A percentile compares a stretch with the other conserved stretches of the same genome.
phyloP scores from a whole-genome alignment of 306 rosid genomes.

The Vigna mungo region DNA sequence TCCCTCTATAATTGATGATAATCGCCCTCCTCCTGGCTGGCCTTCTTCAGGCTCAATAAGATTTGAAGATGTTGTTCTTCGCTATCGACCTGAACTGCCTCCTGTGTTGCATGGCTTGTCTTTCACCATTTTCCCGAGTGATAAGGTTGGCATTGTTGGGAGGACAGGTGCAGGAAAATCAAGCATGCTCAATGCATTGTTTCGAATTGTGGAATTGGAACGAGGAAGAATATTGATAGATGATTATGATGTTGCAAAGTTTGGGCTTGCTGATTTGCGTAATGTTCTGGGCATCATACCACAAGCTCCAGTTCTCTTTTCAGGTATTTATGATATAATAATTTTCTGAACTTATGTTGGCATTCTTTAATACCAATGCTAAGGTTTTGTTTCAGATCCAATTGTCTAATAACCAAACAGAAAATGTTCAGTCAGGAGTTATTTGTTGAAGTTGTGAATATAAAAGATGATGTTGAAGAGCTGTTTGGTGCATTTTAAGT shows the following conservation, averaged over 20 bases:
- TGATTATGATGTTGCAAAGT: constrained; percentile 72
- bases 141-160: constrained; percentile 91
- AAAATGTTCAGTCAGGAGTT: background rate
- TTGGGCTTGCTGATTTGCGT: constrained; percentile 86
- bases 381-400: background rate
- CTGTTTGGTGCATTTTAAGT: background rate
- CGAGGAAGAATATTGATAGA: constrained; percentile 83
- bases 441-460: background rate
- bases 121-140: constrained; percentile 70
- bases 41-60: constrained; percentile 76
- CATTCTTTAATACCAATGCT: constrained; percentile 49
- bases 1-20: constrained; percentile 70
- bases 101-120: constrained; percentile 83
- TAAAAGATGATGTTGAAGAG: background rate
- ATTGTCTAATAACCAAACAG: background rate
- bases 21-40: constrained; percentile 91
- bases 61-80: constrained; percentile 84
- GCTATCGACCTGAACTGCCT: constrained; percentile 95
- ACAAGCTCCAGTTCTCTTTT: constrained; percentile 89
- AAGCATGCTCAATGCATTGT: constrained; percentile 89
- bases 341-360: constrained; percentile 39
- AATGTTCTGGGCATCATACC: constrained; percentile 91
- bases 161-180: constrained; percentile 98
- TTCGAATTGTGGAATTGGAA: constrained; percentile 87
- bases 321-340: constrained; percentile 59